Conservation (phyloP, 2,329 filamentous ascomycete genomes). For the Colletotrichum sp. region DNA sequence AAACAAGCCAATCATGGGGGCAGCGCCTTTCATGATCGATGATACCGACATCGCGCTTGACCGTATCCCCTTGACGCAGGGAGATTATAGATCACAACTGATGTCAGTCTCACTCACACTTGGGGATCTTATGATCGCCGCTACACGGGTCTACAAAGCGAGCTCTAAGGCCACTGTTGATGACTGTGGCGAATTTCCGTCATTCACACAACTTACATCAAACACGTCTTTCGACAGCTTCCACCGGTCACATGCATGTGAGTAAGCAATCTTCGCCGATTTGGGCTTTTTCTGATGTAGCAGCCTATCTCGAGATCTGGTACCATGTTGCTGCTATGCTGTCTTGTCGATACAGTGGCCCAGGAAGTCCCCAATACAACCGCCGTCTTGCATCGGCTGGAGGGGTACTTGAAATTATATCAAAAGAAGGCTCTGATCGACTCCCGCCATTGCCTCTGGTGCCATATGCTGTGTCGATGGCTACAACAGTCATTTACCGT, state of each 20-base stretch:
- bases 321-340: slow-evolving; percentile 26
- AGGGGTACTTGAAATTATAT: slow-evolving; percentile 12
- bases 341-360: slow-evolving; percentile 24
- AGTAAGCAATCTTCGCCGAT: neutral
- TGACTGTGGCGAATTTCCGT: slow-evolving; percentile 17
- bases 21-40: slow-evolving; percentile 25
- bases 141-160: slow-evolving; percentile 25
- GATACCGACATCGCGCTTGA: slow-evolving; percentile 23
- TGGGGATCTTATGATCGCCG: slow-evolving; percentile 23
- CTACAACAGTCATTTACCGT: slow-evolving; percentile 25
- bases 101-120: slow-evolving; percentile 12
- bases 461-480: slow-evolving; percentile 24
- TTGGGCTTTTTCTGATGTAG: neutral
- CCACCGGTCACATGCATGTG: slow-evolving; percentile 20
- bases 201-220: neutral
- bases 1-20: slow-evolving; percentile 26
- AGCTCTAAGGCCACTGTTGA: slow-evolving; percentile 16
- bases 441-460: slow-evolving; percentile 23
- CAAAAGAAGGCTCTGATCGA: neutral
- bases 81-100: slow-evolving; percentile 18
- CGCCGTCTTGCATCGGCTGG: slow-evolving; percentile 22
- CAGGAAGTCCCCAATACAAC: slow-evolving; percentile 19
- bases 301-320: slow-evolving; percentile 25
- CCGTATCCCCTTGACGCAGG: neutral
- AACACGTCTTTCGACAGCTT: slow-evolving; percentile 1